Evolutionary conservation across 768 basidiomycete species (phyloP).

Genomic region (Agaricus subrufescens): DNA sequence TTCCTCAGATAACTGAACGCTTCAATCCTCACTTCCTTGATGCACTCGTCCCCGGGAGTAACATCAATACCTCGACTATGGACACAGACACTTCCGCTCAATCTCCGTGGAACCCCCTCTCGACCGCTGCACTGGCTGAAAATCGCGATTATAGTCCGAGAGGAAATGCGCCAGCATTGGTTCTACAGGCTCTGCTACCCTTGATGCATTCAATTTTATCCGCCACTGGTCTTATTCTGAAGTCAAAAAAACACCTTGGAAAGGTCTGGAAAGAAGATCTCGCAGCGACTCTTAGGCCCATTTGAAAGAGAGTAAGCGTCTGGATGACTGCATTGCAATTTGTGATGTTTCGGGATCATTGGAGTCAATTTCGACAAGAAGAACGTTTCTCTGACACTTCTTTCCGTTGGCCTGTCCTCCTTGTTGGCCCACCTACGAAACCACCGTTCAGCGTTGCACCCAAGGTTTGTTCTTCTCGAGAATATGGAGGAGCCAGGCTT

Average conservation of each 20-base stretch:
- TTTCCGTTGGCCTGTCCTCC: no score
- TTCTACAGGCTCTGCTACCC: constrained; percentile 45
- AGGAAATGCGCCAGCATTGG: constrained; percentile 44
- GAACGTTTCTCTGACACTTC: no score
- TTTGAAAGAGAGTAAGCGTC: no score
- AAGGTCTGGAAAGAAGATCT: constrained; percentile 59
- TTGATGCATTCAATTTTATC: constrained; percentile 56
- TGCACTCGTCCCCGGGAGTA: constrained; percentile 37
- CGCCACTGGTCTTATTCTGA: constrained; percentile 16
- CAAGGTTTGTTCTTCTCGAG: no score
- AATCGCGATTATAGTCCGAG: constrained; percentile 44
- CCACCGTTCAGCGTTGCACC: no score
- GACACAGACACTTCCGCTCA: neutral
- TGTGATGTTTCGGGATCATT: no score
- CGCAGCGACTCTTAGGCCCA: constrained; percentile 50
- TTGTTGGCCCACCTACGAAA: no score
- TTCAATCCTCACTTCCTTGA: constrained; percentile 53
- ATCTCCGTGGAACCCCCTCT: constrained; percentile 40
- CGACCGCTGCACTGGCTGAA: constrained; percentile 43
- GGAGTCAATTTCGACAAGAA: no score
- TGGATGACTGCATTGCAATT: no score
- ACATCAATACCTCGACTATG: no score
- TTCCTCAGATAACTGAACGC: constrained; percentile 57
- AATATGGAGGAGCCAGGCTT: no score
- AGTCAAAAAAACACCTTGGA: constrained; percentile 32